These are phyloP conservation scores for Teunomyces aglyptinius DNA, from an alignment of 805 yeast genomes.

Conservation along the genomic window DNA sequence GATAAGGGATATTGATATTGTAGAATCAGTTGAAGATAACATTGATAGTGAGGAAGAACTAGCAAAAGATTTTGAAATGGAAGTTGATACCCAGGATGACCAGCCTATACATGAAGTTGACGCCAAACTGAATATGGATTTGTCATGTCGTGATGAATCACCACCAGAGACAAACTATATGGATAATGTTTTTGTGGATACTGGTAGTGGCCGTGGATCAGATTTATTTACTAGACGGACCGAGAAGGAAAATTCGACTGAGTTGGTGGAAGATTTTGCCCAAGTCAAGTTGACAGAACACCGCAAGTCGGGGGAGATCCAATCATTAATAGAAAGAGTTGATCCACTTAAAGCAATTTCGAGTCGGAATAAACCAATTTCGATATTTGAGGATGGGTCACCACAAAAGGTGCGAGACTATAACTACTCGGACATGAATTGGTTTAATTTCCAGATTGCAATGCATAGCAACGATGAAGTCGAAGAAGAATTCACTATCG, in stretches of 20 bases:
- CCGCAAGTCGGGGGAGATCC: constrained; percentile 22
- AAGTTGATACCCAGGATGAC: not conserved
- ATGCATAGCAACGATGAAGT: constrained; percentile 10
- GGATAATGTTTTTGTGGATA: constrained; percentile 8
- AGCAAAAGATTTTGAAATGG: constrained; percentile 2
- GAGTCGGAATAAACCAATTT: constrained; percentile 31
- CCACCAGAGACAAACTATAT: not conserved
- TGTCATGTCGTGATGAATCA: not conserved
- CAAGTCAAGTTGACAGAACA: constrained; percentile 26
- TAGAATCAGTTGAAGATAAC: constrained; percentile 5
- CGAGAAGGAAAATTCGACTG: constrained; percentile 13
- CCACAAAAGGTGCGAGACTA: constrained; percentile 34
- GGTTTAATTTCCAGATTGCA: constrained; percentile 40
- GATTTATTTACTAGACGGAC: constrained; percentile 10
- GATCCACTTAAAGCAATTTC: constrained; percentile 42
- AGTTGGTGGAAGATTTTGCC: constrained; percentile 27
- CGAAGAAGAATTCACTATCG: constrained; percentile 12
- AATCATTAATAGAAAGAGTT: constrained; percentile 35
- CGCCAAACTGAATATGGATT: not conserved
- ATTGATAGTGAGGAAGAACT: constrained; percentile 7
- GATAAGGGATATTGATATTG: not conserved
- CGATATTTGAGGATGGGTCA: constrained; percentile 44
- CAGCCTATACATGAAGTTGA: not conserved
- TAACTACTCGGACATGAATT: constrained; percentile 32
- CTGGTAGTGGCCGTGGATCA: constrained; percentile 1